Evolutionary conservation across 345 rosid genomes (phyloP), one percentile per base, ranked within the genome.

Genomic region (Barbarea vulgaris): DNA sequence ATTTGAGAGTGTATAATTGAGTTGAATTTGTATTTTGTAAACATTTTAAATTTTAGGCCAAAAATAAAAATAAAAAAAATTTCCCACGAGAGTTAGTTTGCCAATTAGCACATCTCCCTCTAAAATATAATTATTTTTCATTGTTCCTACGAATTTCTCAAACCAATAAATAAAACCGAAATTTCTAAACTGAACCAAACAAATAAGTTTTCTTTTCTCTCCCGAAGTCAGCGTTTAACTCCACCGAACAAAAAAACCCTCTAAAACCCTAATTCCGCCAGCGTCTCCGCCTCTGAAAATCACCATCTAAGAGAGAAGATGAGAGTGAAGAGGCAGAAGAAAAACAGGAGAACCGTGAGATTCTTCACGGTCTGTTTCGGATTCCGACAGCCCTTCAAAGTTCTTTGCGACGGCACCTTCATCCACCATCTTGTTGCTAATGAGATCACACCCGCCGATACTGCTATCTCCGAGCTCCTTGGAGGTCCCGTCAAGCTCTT

Each of bases 371-470:
- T 87, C 2, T 87, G 93, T 69, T 89, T 77, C 44, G 97, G 93
- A 1, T 90, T 92, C 75, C 81, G 96, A 30, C 89, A 87, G 68
- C 94, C 99, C 0, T 92, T 74, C 83, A 93, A 93, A 79, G 84
- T 92, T 34, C 83, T 92, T 0, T 92, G 93, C 47, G 99, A 95
- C 66, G 97, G 96, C 0, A 92, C 98, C 0, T 89, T 95, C 69
- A 77, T 95, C 24, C 91, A 90, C 53, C 92, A 92, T 75, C 90
- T 89, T 41, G 80, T 92, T 6, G 68, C 69, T 12, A 72, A 88
- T 61, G 48, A 72, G 18, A 78, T 92, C 50, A 81, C 81, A 27
- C 92, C 97, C 56, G 91, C 94, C 9, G 96, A 95, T 46, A 75
- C 81, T 4, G 89, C 93, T 55, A 77, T 92, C 55, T 72, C 91